These are phyloP conservation scores for Silene uniflora DNA, from an alignment of 148 eudicot genomes.

Conservation along the genomic window DNA sequence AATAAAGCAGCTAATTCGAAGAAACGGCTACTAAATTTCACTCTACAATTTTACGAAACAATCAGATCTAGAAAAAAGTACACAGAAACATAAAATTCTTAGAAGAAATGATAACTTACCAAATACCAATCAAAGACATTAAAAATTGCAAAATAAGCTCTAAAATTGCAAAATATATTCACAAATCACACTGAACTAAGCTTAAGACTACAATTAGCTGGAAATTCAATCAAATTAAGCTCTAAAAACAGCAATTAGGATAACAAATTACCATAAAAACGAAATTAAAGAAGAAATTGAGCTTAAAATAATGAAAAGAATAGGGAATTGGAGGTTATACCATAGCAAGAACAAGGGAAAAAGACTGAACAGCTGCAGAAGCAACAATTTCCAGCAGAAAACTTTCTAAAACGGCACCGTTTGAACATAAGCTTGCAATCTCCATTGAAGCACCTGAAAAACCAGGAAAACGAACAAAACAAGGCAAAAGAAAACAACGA, in stretches of 20 bases:
- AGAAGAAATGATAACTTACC: background rate
- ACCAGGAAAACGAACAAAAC: slow-evolving; percentile 3
- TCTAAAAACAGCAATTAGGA: background rate
- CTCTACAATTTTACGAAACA: background rate
- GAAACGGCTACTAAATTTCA: background rate
- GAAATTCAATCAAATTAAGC: background rate
- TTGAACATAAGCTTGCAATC: slow-evolving; percentile 16
- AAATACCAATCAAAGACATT: background rate
- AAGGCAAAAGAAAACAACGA: background rate
- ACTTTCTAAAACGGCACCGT: slow-evolving; percentile 22
- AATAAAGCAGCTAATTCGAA: background rate
- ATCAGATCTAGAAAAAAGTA: slow-evolving; percentile 15
- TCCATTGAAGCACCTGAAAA: slow-evolving; percentile 20
- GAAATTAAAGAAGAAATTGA: background rate
- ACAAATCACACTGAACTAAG: background rate
- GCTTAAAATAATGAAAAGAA: too few relatives aligned
- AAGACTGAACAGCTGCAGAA: slow-evolving; percentile 24
- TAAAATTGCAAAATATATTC: background rate
- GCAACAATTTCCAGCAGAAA: slow-evolving; percentile 19
- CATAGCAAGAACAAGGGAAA: slow-evolving; percentile 21
- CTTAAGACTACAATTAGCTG: background rate
- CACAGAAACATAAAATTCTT: background rate
- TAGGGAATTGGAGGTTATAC: slow-evolving; percentile 12
- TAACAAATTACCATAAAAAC: background rate
- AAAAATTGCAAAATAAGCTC: background rate